A percentile compares a stretch with the other conserved stretches of the same genome.
Evolutionary conservation across 1,284 basidiomycete species (phyloP).

Genomic region (Moesziomyces sp.): DNA sequence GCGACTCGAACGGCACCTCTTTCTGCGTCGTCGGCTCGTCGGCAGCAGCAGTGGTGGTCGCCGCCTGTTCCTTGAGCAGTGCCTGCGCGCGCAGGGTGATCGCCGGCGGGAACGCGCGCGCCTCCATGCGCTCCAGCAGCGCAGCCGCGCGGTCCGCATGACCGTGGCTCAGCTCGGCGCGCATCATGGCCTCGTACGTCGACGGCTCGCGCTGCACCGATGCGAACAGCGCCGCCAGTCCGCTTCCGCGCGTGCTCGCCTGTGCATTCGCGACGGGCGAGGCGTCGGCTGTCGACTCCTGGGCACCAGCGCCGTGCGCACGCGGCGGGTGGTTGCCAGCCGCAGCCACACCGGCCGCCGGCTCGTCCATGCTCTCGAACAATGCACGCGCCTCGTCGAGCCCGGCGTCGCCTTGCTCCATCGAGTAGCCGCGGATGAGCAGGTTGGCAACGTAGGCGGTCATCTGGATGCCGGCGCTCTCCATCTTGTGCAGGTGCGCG

Average conservation of each 20-base stretch:
- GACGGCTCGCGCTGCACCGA: constrained; percentile 89
- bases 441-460: constrained; percentile 97
- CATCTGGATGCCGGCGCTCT: constrained; percentile 77
- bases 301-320: constrained; percentile 68
- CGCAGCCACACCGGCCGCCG: constrained; percentile 85
- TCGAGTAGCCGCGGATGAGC: constrained; percentile 78
- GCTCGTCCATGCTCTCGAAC: constrained; percentile 89
- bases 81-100: constrained; percentile 60
- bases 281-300: constrained; percentile 21
- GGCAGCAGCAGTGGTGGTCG: neutral
- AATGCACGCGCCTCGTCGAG: constrained; percentile 69
- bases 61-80: constrained; percentile 30
- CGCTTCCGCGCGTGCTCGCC: neutral
- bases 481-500: constrained; percentile 76
- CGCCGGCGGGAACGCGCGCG: constrained; percentile 72
- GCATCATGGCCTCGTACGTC: constrained; percentile 92
- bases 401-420: constrained; percentile 77
- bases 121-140: constrained; percentile 80
- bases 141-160: constrained; percentile 78
- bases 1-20: neutral
- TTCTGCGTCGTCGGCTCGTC: neutral
- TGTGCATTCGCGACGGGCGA: neutral
- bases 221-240: constrained; percentile 67
- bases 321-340: constrained; percentile 81
- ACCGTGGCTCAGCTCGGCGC: constrained; percentile 85